Evolutionary conservation across 1,284 basidiomycete species (phyloP), one percentile per base, ranked within the genome.

Genomic region (Rhodotorula sp.): DNA sequence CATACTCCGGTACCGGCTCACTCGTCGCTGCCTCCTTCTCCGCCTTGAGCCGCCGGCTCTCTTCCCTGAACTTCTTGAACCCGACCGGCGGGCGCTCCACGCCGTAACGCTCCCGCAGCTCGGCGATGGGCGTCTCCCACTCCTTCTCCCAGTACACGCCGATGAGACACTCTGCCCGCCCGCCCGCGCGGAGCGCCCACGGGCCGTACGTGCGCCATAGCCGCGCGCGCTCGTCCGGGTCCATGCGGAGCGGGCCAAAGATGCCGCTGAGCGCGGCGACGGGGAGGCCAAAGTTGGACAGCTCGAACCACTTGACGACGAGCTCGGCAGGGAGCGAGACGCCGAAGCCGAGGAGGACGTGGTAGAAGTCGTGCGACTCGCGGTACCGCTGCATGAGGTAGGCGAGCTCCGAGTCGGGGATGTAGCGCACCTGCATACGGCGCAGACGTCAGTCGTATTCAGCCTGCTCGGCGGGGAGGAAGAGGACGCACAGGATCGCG

Each of bases 341-440:
- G 25, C 70, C 70, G 45, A 74, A 74, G 23, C 59, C 58, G 67
- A 74, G 73, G 65, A 74, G 68, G 73, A 74, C 73, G 70, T 74
- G 93, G 73, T 74, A 74, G 41, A 74, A 66, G 66, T 74, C 73
- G 73, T 74, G 73, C 23, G 70, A 72, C 83, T 99, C 95, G 52
- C 97, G 90, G 81, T 99, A 99, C 56, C 97, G 90, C 78, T 97
- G 93, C 90, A 99, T 94, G 67, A 98, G 92, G 81, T 97, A 97
- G 44, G 94, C 94, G 17, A 96, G 86, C 78, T 94, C 92, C 1
- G 93, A 91, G 77, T 96, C 93, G 79, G 92, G 87, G 77, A 99
- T 91, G 81, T 97, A 98, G 76, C 90, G 91, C 8, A 97, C 93
- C 93, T 91, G 85, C 34, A 45, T 4, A 14, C 9, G 9, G 25